These are phyloP conservation scores for Fusarium miscanthi DNA, from an alignment of 2,329 filamentous ascomycete species.

Conservation along the genomic window DNA sequence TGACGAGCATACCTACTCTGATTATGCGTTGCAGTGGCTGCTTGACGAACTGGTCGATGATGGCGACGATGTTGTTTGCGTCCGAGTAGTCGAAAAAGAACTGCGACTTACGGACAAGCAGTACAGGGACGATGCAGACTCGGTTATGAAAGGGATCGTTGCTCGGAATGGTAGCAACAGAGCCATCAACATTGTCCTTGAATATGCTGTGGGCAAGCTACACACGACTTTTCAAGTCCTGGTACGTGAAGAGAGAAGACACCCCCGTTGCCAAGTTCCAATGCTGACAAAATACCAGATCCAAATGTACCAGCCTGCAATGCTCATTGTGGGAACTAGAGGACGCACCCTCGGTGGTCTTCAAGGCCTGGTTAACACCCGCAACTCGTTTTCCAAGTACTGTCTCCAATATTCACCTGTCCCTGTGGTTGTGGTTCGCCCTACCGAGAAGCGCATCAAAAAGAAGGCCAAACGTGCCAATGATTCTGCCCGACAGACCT, in stretches of 20 bases:
- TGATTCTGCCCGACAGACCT: constrained; percentile 80
- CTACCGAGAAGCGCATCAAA: constrained; percentile 86
- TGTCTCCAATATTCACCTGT: constrained; percentile 94
- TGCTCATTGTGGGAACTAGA: constrained; percentile 89
- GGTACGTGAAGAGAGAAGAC: constrained; percentile 61
- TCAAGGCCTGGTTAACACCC: constrained; percentile 81
- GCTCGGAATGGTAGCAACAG: constrained; percentile 82
- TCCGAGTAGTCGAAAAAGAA: constrained; percentile 88
- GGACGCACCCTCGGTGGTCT: constrained; percentile 87
- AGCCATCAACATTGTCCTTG: constrained; percentile 85
- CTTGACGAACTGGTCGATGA: constrained; percentile 93
- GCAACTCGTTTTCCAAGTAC: constrained; percentile 91
- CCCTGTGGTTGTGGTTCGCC: constrained; percentile 90
- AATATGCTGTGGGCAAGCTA: constrained; percentile 89
- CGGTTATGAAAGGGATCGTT: constrained; percentile 80
- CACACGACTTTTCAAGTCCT: constrained; percentile 91
- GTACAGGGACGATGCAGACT: constrained; percentile 81
- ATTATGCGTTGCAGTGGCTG: constrained; percentile 92
- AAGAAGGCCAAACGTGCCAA: constrained; percentile 87
- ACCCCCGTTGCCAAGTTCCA: neutral
- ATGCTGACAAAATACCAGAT: constrained; percentile 67
- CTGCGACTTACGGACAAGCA: constrained; percentile 74
- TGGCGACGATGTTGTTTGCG: constrained; percentile 91
- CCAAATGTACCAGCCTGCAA: constrained; percentile 88
- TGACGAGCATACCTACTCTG: constrained; percentile 91